Base-by-base conservation (phyloP, 331 rosid genomes). In the Pyrus hybrid region DNA sequence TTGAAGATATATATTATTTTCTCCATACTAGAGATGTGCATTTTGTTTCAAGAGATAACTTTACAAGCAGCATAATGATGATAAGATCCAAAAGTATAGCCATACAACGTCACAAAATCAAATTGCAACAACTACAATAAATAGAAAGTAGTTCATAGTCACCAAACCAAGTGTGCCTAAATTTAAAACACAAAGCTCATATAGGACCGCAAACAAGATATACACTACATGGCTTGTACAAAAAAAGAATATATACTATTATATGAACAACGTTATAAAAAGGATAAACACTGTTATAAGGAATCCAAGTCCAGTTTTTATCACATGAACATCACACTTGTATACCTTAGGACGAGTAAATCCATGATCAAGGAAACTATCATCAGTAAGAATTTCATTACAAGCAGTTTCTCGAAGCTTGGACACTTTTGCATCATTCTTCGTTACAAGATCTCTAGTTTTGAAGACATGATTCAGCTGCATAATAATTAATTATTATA, bases 301-400 rank as follows among this genome's bases (percentile, higher is more conserved):
- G 71, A 72, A 35, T 22, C 13, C 60, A 79, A 77, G 16, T 74
- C 63, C 72, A 62, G 4, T 57, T 49, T 66, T 29, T 20, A 60
- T 60, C 47, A 73, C 22, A 65, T 71, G 43, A 26, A 66, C 35
- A 57, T 57, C 63, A 45, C 21, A 69, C 70, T 53, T 62, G 20
- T 70, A 53, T 63, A 93, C 98, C 97, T 93, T 93, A 47, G 98
- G 98, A 73, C 97, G 97, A 66, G 96, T 88, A 87, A 88, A 93
- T 23, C 98, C 98, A 70, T 87, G 98, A 86, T 93, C 98, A 82
- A 86, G 94, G 73, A 91, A 81, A 73, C 72, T 84, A 71, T 80
- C 93, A 71, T 28, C 85, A 75, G 41, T 20, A 53, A 62, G 77
- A 63, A 79, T 67, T 49, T 68, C 80, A 51, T 81, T 76, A 51